phyloP scores from a whole-genome alignment of 2,329 filamentous ascomycete genomes.

The Xylaria arbuscula region DNA sequence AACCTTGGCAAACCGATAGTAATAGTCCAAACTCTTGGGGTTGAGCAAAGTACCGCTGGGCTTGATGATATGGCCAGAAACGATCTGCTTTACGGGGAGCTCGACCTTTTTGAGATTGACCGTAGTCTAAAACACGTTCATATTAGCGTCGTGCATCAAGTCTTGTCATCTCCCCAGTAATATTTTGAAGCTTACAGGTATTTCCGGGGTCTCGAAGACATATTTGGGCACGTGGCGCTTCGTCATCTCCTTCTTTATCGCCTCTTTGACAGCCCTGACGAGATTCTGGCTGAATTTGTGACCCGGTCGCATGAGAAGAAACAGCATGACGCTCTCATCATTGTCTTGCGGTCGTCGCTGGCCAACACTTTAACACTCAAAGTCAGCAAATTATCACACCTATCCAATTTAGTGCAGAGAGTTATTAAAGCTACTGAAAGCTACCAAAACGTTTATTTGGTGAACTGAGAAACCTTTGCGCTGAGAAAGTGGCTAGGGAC shows the following conservation, averaged over 20 bases:
- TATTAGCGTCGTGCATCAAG: conserved; percentile 2
- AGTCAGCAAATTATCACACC: too few species aligned
- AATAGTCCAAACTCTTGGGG: conserved; percentile 78
- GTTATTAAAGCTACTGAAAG: too few species aligned
- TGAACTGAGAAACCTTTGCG: too few species aligned
- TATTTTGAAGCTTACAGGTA: conserved; percentile 69
- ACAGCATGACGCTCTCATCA: conserved; percentile 67
- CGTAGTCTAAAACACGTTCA: conserved; percentile 67
- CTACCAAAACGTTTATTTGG: too few species aligned
- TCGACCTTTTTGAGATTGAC: conserved; percentile 90
- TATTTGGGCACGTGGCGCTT: conserved; percentile 81
- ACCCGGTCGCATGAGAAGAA: conserved; percentile 68
- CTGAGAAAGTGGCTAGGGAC: too few species aligned
- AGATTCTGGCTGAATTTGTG: conserved; percentile 64
- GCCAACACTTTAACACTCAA: conserved; percentile 62
- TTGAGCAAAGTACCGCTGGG: conserved; percentile 82
- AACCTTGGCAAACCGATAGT: conserved; percentile 80
- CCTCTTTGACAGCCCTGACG: conserved; percentile 68
- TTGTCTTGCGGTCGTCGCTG: conserved; percentile 71
- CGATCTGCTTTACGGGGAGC: conserved; percentile 84
- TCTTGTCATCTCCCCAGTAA: not conserved
- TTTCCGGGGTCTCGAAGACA: conserved; percentile 82
- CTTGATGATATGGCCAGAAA: conserved; percentile 78
- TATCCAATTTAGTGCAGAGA: too few species aligned
- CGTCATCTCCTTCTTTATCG: conserved; percentile 74